Base-by-base conservation (phyloP, 345 rosid genomes). In the Turritis glabra region DNA sequence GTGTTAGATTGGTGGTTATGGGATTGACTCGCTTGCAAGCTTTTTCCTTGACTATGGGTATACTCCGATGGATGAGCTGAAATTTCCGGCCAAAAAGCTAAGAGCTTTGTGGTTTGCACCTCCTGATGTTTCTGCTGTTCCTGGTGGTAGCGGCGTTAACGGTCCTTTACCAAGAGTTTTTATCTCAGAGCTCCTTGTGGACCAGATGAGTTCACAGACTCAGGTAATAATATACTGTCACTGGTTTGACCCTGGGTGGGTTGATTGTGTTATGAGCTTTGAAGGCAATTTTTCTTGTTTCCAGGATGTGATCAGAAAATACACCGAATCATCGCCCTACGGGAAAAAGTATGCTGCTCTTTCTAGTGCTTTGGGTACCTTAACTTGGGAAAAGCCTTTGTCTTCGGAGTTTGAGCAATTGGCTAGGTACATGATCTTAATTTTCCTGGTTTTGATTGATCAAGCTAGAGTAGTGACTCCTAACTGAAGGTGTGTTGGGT, bases 31-130 rank as follows among this genome's bases (percentile, higher is more conserved):
- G 32, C 79, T 94, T 80, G 95, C 92, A 13, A 84, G 82, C 7
- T 78, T 93, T 62, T 93, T 93, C 84, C 69, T 88, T 77, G 97
- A 91, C 63, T 84, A 84, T 76, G 98, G 98, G 5, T 94, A 89
- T 72, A 88, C 88, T 11, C 90, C 64, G 21, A 74, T 51, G 77
- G 97, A 89, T 64, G 94, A 91, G 85, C 77, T 93, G 17, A 85
- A 81, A n/a, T 94, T 94, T 80, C 98, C 93, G 2, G 98, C 92
- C 1, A 94, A 94, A 78, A 91, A 94, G 69, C 79, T 94, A 66
- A 87, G 85, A 79, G 98, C 98, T 18, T 66, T 94, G 54, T 94
- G 98, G 98, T 90, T 91, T 85, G 82, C 98, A 5, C 98, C 97
- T 67, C 98, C 97, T 38, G 23, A 54, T 69, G 55, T 44, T 80